phyloP scores from a whole-genome alignment of 23 red algal genomes.

The Agarophyton chilense region DNA sequence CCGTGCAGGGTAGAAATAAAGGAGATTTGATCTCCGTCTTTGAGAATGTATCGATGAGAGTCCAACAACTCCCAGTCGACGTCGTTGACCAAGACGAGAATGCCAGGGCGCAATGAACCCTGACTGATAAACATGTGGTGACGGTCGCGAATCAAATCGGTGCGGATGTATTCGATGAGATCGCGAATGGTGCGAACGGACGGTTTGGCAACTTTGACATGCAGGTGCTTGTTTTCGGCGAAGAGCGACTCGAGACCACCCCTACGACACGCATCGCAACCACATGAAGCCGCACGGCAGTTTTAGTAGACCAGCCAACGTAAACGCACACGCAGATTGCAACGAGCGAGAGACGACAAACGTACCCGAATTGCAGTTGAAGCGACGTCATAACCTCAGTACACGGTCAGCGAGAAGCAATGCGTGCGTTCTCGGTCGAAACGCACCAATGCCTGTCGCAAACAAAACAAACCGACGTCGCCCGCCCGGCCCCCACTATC shows the following conservation, averaged over 20 bases:
- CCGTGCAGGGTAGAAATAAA: conserved; percentile 99
- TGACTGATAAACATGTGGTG: conserved; percentile 88
- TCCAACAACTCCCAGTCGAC: conserved; percentile 98
- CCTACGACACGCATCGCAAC: neutral
- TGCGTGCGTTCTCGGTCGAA: no score
- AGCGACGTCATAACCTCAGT: neutral
- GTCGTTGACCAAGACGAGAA: conserved; percentile 98
- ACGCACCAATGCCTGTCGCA: no score
- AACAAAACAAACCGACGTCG: no score
- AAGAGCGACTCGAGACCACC: conserved; percentile 64
- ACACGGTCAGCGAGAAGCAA: neutral
- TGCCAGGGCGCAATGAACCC: conserved; percentile 78
- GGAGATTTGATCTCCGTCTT: conserved; percentile 71
- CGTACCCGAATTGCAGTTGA: neutral
- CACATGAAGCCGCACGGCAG: no score
- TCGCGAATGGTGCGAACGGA: conserved; percentile 58
- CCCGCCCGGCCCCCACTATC: no score
- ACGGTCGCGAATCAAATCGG: conserved; percentile 60
- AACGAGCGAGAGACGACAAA: neutral
- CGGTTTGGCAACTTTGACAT: neutral
- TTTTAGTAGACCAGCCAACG: no score
- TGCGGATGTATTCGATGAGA: conserved; percentile 83
- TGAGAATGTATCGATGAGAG: conserved; percentile 55
- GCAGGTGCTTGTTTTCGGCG: conserved; percentile 22
- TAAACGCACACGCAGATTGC: no score